A percentile compares a stretch with the other conserved stretches of the same genome.
Evolutionary conservation across 257 asterid species (phyloP).

Genomic region (Nicotiana otophora): DNA sequence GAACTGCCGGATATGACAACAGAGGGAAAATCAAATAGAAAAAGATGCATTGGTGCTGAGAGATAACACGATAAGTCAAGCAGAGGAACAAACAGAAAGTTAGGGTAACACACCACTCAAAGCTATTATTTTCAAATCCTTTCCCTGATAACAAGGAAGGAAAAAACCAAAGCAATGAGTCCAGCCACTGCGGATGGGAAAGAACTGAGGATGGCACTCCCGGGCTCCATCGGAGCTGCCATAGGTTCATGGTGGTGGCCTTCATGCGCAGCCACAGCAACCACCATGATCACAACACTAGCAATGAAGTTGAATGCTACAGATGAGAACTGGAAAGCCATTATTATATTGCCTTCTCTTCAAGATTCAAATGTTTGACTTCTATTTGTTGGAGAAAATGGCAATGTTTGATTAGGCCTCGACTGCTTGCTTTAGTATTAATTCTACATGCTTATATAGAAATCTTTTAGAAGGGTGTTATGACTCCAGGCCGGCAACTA

Average conservation of each 20-base stretch:
- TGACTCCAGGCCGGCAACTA: too few relatives aligned
- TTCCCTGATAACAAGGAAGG: conserved; percentile 8
- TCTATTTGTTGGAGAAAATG: background rate
- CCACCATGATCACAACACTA: conserved; percentile 6
- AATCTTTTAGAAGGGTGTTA: background rate
- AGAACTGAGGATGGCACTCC: background rate
- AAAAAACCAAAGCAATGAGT: background rate
- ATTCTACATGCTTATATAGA: background rate
- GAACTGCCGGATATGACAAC: background rate
- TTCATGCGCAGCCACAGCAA: conserved; percentile 3
- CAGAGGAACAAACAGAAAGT: background rate
- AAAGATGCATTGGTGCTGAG: background rate
- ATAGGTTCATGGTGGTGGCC: conserved; percentile 3
- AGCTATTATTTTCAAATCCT: background rate
- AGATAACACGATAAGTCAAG: background rate
- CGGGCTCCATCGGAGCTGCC: background rate
- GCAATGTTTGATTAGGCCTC: background rate
- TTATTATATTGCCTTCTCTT: background rate
- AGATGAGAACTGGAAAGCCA: background rate
- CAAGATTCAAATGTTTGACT: background rate
- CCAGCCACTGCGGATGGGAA: conserved; percentile 2
- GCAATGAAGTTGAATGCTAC: background rate
- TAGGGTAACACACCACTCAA: background rate
- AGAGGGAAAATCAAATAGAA: background rate
- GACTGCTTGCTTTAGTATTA: background rate